These are phyloP conservation scores for Jatropha multifida DNA, from an alignment of 441 rosid species.

Conservation along the genomic window DNA sequence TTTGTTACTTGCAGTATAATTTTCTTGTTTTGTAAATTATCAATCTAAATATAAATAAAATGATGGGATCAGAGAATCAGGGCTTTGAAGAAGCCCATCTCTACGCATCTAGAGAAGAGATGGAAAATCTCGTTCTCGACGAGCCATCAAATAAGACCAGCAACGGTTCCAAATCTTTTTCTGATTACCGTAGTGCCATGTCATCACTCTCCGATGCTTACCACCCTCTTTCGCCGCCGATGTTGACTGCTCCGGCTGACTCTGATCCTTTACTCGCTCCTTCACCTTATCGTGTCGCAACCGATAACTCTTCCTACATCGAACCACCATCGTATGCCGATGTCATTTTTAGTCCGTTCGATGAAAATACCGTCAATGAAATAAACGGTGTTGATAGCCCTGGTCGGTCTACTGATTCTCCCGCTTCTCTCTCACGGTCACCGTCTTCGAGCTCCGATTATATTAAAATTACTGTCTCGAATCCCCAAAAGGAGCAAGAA, in stretches of 20 bases:
- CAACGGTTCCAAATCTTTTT: conserved; percentile 38
- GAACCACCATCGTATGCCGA: conserved; percentile 84
- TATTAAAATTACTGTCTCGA: conserved; percentile 70
- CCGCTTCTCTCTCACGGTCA: conserved; percentile 45
- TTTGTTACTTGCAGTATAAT: not conserved
- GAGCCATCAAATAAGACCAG: conserved; percentile 33
- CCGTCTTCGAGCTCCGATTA: conserved; percentile 52
- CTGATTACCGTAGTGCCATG: conserved; percentile 61
- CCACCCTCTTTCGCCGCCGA: conserved; percentile 58
- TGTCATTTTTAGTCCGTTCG: conserved; percentile 72
- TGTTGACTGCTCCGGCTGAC: conserved; percentile 50
- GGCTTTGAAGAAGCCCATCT: conserved; percentile 49
- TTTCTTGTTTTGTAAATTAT: not conserved
- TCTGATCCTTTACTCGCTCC: conserved; percentile 70
- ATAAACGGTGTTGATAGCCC: conserved; percentile 52
- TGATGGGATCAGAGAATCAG: conserved; percentile 85
- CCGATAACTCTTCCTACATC: conserved; percentile 51
- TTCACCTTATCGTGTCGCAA: conserved; percentile 31
- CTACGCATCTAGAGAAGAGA: conserved; percentile 55
- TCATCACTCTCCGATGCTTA: conserved; percentile 44
- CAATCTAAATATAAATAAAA: conserved; percentile 25
- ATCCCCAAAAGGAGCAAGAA: conserved; percentile 80
- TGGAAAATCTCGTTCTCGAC: conserved; percentile 71
- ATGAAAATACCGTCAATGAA: conserved; percentile 45
- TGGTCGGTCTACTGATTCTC: conserved; percentile 35